Evolutionary conservation across 148 eudicot genomes (phyloP), one percentile per base, ranked within the genome.

Genomic region (Linanthus parryae): DNA sequence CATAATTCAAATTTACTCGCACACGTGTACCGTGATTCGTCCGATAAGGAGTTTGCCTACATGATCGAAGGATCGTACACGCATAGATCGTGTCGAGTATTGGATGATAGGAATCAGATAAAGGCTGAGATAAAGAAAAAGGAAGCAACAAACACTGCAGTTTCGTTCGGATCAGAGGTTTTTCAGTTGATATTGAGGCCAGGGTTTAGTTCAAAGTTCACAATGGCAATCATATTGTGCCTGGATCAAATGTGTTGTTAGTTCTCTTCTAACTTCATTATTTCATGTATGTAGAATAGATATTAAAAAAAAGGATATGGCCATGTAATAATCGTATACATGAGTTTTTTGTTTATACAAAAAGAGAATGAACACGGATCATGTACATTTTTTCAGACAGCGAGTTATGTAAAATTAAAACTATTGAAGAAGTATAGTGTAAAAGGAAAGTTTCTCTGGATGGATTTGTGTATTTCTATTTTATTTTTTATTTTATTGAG

Each of bases 81-180:
- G 27, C 65, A 70, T 23, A 40, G 91, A 58, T 75, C 77, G 0
- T 88, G 97, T 46, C 66, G 56, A 58, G 65, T 88, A 7, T 13
- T 68, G 15, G 90, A 84, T 43, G 76, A 69, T 12, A 61, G 66
- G 31, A 74, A 70, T 20, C 69, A 50, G 17, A 46, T 77, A 14
- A 85, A 80, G 15, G 85, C 76, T 0, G 97, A 89, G 77, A 73
- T 89, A 39, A 75, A 57, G 76, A 75, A 57, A 57, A 89, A 89
- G 68, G 81, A 89, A 43, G 73, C 79, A 0, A 21, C 24, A 15
- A 63, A 43, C 25, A 67, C 68, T 16, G 64, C 71, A 10, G 88
- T 69, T 5, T 77, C 91, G 5, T 89, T 77, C 27, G 91, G 97
- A 25, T 52, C 62, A 18, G 97, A 89, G 53, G 91, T 89, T 26